Conservation (phyloP, 257 asterid species). For the Plantago major region DNA sequence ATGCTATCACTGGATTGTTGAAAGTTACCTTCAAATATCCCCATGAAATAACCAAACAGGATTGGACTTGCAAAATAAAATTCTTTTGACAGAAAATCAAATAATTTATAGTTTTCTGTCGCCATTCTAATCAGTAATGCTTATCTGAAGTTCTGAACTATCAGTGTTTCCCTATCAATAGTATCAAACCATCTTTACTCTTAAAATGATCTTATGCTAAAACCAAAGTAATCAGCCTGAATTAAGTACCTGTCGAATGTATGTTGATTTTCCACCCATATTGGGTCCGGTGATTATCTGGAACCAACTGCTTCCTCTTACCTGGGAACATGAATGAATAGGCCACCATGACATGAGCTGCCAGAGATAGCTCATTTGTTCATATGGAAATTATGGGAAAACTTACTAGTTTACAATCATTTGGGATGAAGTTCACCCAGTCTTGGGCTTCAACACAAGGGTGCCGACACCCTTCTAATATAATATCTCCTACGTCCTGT, state of each 20-base stretch:
- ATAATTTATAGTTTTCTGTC: too few species aligned
- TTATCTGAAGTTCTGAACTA: slow-evolving; percentile 14
- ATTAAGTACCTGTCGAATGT: slow-evolving; percentile 74
- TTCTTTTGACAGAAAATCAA: too few species aligned
- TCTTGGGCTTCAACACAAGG: slow-evolving; percentile 99
- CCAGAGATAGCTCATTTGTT: slow-evolving; percentile 15
- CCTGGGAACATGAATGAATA: slow-evolving; percentile 40
- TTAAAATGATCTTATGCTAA: slow-evolving; percentile 5
- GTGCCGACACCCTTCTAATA: slow-evolving; percentile 92
- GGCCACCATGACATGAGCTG: slow-evolving; percentile 21
- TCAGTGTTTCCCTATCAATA: slow-evolving; percentile 4
- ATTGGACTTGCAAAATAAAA: too few species aligned
- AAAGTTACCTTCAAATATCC: neutral
- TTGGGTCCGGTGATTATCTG: slow-evolving; percentile 98
- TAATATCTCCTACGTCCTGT: slow-evolving; percentile 84
- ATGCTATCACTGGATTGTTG: neutral
- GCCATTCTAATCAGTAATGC: slow-evolving; percentile 5
- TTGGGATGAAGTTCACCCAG: slow-evolving; percentile 97
- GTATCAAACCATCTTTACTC: slow-evolving; percentile 14
- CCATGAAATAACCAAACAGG: too few species aligned
- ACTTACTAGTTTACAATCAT: slow-evolving; percentile 91
- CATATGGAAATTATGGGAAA: slow-evolving; percentile 15
- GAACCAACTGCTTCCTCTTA: slow-evolving; percentile 89
- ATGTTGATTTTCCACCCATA: slow-evolving; percentile 99
- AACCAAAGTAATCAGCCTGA: slow-evolving; percentile 8